A percentile compares a stretch with the other conserved stretches of the same genome.
These are phyloP conservation scores for Chaetothyriales sp. DNA, from an alignment of 2,329 filamentous ascomycete genomes.

Conservation along the genomic window DNA sequence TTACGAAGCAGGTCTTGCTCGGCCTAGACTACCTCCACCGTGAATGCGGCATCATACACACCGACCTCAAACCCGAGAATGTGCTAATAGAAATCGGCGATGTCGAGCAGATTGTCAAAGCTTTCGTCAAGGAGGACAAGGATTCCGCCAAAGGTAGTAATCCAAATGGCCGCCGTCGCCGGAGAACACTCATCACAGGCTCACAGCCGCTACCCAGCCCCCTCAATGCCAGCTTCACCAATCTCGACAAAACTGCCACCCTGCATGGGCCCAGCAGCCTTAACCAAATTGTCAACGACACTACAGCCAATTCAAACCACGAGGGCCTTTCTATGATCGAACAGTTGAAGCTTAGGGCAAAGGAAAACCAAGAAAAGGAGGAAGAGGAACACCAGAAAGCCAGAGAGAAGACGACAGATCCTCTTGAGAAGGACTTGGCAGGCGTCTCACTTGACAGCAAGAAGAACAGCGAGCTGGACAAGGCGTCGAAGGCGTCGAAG, in stretches of 20 bases:
- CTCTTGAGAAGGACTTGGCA: slow-evolving; percentile 82
- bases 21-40: slow-evolving; percentile 92
- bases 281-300: slow-evolving; percentile 67
- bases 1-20: slow-evolving; percentile 92
- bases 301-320: slow-evolving; percentile 23
- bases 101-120: slow-evolving; percentile 95
- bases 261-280: slow-evolving; percentile 58
- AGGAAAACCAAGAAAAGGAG: slow-evolving; percentile 18
- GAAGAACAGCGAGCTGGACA: slow-evolving; percentile 43
- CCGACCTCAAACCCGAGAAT: slow-evolving; percentile 79
- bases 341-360: slow-evolving; percentile 36
- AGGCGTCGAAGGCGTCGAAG: slow-evolving; percentile 28
- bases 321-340: slow-evolving; percentile 43
- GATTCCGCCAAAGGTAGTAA: slow-evolving; percentile 73
- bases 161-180: slow-evolving; percentile 73
- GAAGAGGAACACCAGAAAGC: slow-evolving; percentile 25
- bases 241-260: slow-evolving; percentile 49
- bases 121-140: slow-evolving; percentile 73
- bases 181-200: slow-evolving; percentile 88
- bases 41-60: slow-evolving; percentile 98
- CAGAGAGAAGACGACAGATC: slow-evolving; percentile 55
- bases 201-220: slow-evolving; percentile 92
- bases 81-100: slow-evolving; percentile 98
- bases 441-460: slow-evolving; percentile 78
- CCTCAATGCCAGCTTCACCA: slow-evolving; percentile 78